These are phyloP conservation scores for Globisporangium sylvaticum DNA, from an alignment of 352 stramenopile species.

Conservation along the genomic window DNA sequence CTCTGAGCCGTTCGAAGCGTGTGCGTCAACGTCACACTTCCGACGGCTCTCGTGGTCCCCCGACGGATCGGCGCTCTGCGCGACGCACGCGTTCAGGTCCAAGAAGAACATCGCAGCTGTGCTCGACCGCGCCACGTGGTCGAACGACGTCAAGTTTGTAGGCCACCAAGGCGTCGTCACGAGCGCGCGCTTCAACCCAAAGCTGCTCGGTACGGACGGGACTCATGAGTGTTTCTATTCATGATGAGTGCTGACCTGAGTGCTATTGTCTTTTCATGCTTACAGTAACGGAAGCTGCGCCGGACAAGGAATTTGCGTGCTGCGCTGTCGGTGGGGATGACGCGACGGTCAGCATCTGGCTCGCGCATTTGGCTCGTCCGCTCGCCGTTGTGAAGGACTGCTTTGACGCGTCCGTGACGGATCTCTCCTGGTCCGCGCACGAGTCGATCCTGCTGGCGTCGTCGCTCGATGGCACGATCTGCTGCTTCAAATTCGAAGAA, in stretches of 20 bases:
- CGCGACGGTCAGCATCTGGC: slow-evolving; percentile 83
- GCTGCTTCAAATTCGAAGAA: slow-evolving; percentile 70
- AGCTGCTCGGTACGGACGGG: slow-evolving; percentile 45
- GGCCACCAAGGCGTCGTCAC: slow-evolving; percentile 79
- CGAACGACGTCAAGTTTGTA: slow-evolving; percentile 85
- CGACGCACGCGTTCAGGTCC: slow-evolving; percentile 82
- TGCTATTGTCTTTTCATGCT: not conserved
- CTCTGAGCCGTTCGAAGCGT: slow-evolving; percentile 69
- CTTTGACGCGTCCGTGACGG: slow-evolving; percentile 81
- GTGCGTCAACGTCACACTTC: slow-evolving; percentile 80
- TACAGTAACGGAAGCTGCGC: slow-evolving; percentile 42
- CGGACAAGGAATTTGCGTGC: slow-evolving; percentile 83
- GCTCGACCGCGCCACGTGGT: slow-evolving; percentile 72
- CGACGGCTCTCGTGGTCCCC: slow-evolving; percentile 82
- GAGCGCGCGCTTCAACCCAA: slow-evolving; percentile 77
- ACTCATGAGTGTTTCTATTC: not conserved
- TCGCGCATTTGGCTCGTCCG: slow-evolving; percentile 71
- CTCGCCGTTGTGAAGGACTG: slow-evolving; percentile 80
- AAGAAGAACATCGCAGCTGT: slow-evolving; percentile 85
- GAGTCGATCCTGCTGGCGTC: slow-evolving; percentile 62
- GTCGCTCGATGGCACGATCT: slow-evolving; percentile 80
- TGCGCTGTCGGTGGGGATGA: slow-evolving; percentile 82
- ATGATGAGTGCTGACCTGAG: not conserved
- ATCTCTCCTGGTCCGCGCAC: slow-evolving; percentile 65
- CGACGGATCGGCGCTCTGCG: slow-evolving; percentile 74